Base-by-base conservation (phyloP, 495 filamentous ascomycete species). In the Podospora australis region DNA sequence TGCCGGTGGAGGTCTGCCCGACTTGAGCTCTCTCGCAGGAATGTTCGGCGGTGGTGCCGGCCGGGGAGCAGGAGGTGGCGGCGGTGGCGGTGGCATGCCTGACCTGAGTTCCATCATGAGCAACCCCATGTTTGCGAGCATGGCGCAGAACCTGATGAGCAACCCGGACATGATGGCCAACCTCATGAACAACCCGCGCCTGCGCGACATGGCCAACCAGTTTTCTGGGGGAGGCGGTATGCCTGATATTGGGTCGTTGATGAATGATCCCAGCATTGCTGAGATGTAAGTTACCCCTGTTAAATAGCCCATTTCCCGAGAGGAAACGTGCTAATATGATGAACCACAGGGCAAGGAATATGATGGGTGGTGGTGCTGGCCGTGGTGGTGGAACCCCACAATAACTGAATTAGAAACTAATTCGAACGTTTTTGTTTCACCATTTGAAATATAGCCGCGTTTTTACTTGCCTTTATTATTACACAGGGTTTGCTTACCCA, bases 61-160 rank as follows among this genome's bases (percentile, higher is more conserved):
- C 16, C 78, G 74, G 17, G 78, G 76, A 19, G 76, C 14, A 13
- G 79, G 76, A 4, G 79, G 73, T 11, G 79, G 69, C 19, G 66
- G 58, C 8, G 76, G 74, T 24, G 79, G 55, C 3, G 85, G 83
- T 23, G 88, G 87, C 17, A 88, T 90, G 82, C 88, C 89, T 2
- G 91, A 95, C 64, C 70, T 95, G 10, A 71, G 75, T 48, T 75
- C 72, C 46, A 79, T 98, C 60, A 96, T 98, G 92, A 88, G 69
- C 69, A 97, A 98, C 73, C 92, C 92, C 34, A 96, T 97, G 92
- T 90, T 98, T 65, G 73, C 88, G 34, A 84, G 73, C 71, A 95
- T 96, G 88, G 92, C 92, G 20, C 88, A 95, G 75, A 96, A 88
- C 62, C 64, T 98, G 34, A 96, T 96, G 91, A 85, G 80, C 65